phyloP scores from a whole-genome alignment of 176 grass and related monocot species.

The Carex pumila region DNA sequence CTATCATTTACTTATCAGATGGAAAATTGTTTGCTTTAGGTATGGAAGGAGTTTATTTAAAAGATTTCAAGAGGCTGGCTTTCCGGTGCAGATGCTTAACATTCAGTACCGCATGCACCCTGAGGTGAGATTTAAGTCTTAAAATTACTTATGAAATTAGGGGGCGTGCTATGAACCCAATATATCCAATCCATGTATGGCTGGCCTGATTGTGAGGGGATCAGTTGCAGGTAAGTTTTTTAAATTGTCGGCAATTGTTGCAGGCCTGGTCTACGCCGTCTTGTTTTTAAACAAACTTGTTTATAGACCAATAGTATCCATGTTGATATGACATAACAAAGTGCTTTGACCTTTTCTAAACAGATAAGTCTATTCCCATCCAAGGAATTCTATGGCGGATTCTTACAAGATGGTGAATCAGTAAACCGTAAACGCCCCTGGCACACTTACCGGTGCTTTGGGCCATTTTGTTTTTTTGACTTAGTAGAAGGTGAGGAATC shows the following conservation, averaged over 20 bases:
- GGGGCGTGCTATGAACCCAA: not conserved
- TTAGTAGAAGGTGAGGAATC: slow-evolving; percentile 63
- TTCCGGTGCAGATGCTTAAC: slow-evolving; percentile 96
- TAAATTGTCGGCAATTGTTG: not conserved
- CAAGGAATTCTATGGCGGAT: slow-evolving; percentile 86
- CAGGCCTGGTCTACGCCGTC: not conserved
- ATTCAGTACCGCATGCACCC: slow-evolving; percentile 98
- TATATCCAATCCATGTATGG: not conserved
- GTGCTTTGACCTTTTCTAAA: slow-evolving; percentile 21
- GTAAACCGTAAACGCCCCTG: slow-evolving; percentile 51
- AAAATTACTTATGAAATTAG: not conserved
- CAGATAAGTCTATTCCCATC: slow-evolving; percentile 97
- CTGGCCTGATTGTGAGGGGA: not conserved
- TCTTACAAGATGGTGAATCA: slow-evolving; percentile 65
- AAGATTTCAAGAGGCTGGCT: slow-evolving; percentile 91
- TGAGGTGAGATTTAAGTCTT: slow-evolving; percentile 39
- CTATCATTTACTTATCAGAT: slow-evolving; percentile 5
- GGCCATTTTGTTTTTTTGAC: slow-evolving; percentile 95
- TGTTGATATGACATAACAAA: slow-evolving; percentile 19
- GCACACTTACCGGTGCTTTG: slow-evolving; percentile 68
- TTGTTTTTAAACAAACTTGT: not conserved
- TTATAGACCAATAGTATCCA: not conserved
- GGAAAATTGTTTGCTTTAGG: slow-evolving; percentile 30
- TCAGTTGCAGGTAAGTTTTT: not conserved
- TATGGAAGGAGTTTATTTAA: slow-evolving; percentile 93